Evolutionary conservation across 768 basidiomycete species (phyloP), one percentile per base, ranked within the genome.

Genomic region (Tricholoma saponaceum): DNA sequence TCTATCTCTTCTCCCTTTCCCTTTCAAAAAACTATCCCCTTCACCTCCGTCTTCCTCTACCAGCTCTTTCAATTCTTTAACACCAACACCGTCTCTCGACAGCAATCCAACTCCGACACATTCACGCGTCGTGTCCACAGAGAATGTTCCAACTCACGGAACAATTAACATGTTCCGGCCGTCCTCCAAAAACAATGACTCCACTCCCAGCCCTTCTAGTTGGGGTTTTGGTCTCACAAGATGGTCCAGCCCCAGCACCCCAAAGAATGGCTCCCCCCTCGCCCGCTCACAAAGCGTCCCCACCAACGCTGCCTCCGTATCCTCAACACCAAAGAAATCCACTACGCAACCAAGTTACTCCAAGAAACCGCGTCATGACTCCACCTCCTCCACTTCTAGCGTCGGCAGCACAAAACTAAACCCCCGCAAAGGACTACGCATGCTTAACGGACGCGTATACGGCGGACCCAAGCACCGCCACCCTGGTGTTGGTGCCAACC

Each of bases 361-460:
- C 55, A 43, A 51, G 41, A 56, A 55, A 37, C 44, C 56, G 1
- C 59, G 55, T 23, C 60, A 62, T 8, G 63, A 61, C 49, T 55
- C 65, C 14, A 30, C 14, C 33, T 35, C 51, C 12, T 35, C 51
- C 30, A 25, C 32, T 9, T 39, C 51, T 4, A 35, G 33, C 5
- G 26, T 54, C 32, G 37, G 47, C 46, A 23, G 23, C 16, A 30
- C 58, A 49, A 55, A 52, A 47, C 26, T 54, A 4, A 55, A 54
- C 26, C 52, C 46, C 12, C 73, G 72, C 54, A 77, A 76, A 61
- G 79, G 80, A 54, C 76, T 81, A 3, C 80, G 79, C 55, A 87
- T 95, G 87, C 78, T 95, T 59, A 95, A 95, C 65, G 93, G 93
- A 0, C 80, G 93, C 23, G 82, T 94, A 0, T 95, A 95, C 62